phyloP scores from a whole-genome alignment of 1,284 basidiomycete genomes.

The Cryptococcus sp. region DNA sequence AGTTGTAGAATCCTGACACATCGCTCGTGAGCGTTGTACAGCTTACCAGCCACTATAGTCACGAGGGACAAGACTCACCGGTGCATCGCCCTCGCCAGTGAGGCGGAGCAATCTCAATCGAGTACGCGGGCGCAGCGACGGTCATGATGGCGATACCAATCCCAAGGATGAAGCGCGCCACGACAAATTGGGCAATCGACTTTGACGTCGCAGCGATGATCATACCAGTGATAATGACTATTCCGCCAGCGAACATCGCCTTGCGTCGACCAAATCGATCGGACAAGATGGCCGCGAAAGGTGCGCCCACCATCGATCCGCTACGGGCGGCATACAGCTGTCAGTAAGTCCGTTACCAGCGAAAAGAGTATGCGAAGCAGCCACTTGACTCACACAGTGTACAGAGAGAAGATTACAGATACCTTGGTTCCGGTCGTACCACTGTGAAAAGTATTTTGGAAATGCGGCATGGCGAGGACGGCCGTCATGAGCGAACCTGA shows the following conservation, averaged over 20 bases:
- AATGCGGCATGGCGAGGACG: slow-evolving; percentile 31
- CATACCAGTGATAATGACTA: slow-evolving; percentile 18
- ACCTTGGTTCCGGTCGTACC: slow-evolving; percentile 26
- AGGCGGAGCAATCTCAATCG: slow-evolving; percentile 63
- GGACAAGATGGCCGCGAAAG: slow-evolving; percentile 25
- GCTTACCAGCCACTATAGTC: background rate
- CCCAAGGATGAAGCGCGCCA: slow-evolving; percentile 54
- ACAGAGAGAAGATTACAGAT: slow-evolving; percentile 32
- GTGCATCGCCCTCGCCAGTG: slow-evolving; percentile 66
- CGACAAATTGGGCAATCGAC: slow-evolving; percentile 36
- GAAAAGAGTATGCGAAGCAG: background rate
- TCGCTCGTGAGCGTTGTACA: background rate
- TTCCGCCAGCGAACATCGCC: slow-evolving; percentile 15
- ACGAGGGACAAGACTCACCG: slow-evolving; percentile 36
- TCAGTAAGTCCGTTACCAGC: background rate
- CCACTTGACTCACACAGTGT: slow-evolving; percentile 33
- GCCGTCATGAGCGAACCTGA: slow-evolving; percentile 25
- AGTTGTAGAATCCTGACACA: slow-evolving; percentile 51
- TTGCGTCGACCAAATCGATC: slow-evolving; percentile 18
- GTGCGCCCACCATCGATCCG: slow-evolving; percentile 27
- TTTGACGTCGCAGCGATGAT: slow-evolving; percentile 16
- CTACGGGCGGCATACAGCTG: slow-evolving; percentile 6
- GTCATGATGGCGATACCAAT: slow-evolving; percentile 52
- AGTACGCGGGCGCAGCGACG: slow-evolving; percentile 60
- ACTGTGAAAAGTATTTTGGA: slow-evolving; percentile 29